A percentile compares a stretch with the other conserved stretches of the same genome.
phyloP scores from a whole-genome alignment of 192 early-diverging fungal species.

The Backusella morwellensis region DNA sequence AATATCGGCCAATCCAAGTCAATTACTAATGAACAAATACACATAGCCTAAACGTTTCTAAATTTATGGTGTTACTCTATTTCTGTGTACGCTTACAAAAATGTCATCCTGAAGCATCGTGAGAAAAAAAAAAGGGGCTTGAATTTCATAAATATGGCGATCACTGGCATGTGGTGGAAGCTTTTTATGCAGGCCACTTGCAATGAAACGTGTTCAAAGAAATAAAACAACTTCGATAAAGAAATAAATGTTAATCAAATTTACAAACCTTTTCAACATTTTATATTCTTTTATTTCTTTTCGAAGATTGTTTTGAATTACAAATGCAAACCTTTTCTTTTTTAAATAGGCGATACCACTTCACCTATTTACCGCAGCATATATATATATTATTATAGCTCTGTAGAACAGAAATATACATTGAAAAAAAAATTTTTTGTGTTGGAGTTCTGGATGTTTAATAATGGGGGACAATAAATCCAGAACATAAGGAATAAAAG shows the following conservation, averaged over 20 bases:
- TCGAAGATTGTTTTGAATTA: not conserved
- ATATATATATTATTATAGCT: not conserved
- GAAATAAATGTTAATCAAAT: not conserved
- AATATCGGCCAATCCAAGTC: too few relatives aligned
- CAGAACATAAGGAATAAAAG: not conserved
- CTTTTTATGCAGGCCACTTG: not conserved
- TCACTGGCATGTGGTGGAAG: not conserved
- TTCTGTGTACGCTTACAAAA: not conserved
- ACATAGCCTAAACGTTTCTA: too few relatives aligned
- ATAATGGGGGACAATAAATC: not conserved
- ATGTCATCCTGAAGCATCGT: not conserved
- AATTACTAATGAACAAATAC: too few relatives aligned
- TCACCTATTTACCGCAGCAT: not conserved
- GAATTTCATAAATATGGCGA: not conserved
- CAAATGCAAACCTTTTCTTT: not conserved
- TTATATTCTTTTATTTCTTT: not conserved
- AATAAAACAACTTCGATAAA: not conserved
- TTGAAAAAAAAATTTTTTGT: not conserved
- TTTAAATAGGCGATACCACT: not conserved
- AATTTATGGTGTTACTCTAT: not conserved
- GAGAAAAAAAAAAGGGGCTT: not conserved
- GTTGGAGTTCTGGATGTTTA: not conserved
- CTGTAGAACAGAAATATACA: not conserved
- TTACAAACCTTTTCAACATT: not conserved
- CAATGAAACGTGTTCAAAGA: not conserved